Evolutionary conservation across 2,329 filamentous ascomycete genomes (phyloP).

Genomic region (Stagonosporopsis tanaceti): DNA sequence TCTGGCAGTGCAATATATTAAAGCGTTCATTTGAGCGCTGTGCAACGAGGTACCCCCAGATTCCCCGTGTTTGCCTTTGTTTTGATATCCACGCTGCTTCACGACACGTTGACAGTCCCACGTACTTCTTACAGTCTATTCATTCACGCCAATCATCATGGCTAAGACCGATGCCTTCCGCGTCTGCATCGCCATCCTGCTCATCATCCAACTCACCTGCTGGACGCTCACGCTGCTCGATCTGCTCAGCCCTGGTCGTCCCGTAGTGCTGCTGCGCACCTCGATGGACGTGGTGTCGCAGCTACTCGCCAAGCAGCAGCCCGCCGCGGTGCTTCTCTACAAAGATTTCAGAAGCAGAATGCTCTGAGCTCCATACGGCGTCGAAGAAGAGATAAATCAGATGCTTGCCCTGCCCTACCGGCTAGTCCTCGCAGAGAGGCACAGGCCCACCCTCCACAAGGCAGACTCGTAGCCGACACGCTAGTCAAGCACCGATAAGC

Average conservation of each 20-base stretch:
- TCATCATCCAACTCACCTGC: constrained; percentile 41
- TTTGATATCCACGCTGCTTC: not conserved
- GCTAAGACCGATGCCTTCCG: constrained; percentile 40
- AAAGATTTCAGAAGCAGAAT: constrained; percentile 27
- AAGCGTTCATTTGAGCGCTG: constrained; percentile 4
- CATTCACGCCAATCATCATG: constrained; percentile 26
- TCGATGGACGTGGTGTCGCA: constrained; percentile 28
- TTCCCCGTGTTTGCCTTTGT: constrained; percentile 12
- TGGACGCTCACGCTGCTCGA: constrained; percentile 45
- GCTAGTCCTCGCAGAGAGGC: not conserved
- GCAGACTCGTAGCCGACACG: not conserved
- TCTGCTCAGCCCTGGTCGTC: constrained; percentile 41
- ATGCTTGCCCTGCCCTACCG: not conserved
- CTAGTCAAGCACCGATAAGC: not conserved
- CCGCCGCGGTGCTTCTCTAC: constrained; percentile 28
- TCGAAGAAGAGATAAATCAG: not conserved
- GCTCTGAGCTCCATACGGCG: not conserved
- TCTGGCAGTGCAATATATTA: constrained; percentile 9
- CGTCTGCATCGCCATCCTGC: constrained; percentile 40
- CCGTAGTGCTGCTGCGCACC: constrained; percentile 31
- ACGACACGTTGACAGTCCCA: not conserved
- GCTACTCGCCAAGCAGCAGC: constrained; percentile 28
- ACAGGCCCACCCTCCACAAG: not conserved
- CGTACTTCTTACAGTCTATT: not conserved
- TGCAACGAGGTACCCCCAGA: constrained; percentile 2